Conservation (phyloP, 2,329 filamentous ascomycete species). For the Colletotrichum chlorophyti region DNA sequence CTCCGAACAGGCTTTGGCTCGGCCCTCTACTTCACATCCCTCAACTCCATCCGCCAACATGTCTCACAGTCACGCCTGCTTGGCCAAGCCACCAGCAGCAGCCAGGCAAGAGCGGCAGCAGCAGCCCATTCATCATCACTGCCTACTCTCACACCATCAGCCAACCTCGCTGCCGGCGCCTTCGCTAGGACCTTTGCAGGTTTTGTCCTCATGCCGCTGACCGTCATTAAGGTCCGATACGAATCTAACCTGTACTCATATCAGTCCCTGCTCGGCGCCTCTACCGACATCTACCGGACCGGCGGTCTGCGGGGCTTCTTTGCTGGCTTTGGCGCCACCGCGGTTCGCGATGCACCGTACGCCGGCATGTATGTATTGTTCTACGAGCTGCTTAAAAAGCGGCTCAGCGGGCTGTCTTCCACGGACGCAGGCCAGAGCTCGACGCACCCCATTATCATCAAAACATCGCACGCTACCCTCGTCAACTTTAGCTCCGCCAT, state of each 20-base stretch:
- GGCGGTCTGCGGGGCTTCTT: constrained; percentile 89
- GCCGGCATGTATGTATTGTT: constrained; percentile 93
- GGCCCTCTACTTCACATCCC: constrained; percentile 89
- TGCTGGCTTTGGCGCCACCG: constrained; percentile 90
- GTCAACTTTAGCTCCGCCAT: constrained; percentile 84
- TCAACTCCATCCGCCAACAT: constrained; percentile 82
- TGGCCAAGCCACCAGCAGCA: constrained; percentile 23
- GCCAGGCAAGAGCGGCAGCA: too few species aligned
- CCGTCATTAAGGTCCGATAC: constrained; percentile 95
- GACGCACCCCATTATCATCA: neutral
- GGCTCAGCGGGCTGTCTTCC: constrained; percentile 48
- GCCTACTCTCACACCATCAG: constrained; percentile 81
- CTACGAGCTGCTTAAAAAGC: constrained; percentile 83
- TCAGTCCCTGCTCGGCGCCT: constrained; percentile 75
- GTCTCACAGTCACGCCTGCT: constrained; percentile 43
- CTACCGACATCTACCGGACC: constrained; percentile 73
- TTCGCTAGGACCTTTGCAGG: constrained; percentile 85
- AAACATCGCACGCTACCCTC: constrained; percentile 28
- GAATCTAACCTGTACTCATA: constrained; percentile 90
- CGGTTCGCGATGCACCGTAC: constrained; percentile 93
- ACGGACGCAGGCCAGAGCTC: neutral
- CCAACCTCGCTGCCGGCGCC: constrained; percentile 86
- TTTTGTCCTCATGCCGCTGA: constrained; percentile 93
- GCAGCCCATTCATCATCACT: constrained; percentile 69
- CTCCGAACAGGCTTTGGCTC: constrained; percentile 91